Base-by-base conservation (phyloP, 768 basidiomycete genomes). In the Tylopilus plumbeoviolaceoides region DNA sequence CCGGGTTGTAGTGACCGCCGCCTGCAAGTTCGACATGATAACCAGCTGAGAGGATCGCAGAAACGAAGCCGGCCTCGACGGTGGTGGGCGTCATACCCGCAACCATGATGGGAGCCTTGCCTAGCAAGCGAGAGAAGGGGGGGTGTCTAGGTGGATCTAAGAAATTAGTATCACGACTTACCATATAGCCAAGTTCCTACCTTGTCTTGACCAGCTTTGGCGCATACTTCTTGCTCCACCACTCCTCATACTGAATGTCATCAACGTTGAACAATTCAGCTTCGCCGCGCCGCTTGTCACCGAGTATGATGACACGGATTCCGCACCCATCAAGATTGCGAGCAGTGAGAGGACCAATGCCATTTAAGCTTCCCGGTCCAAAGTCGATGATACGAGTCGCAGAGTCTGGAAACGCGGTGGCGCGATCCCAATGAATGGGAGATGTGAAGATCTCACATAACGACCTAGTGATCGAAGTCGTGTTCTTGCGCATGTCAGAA, bases 61-160 rank as follows among this genome's bases (percentile, higher is more conserved):
- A 85, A 63, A 98, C 95, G 69, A 98, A 95, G 17, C 94, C 94
- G 28, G 87, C 87, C 68, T 95, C 87, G 59, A 99, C 97, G 30
- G 97, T 99, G 1, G 88, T 88, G 0, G 97, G 97, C 0, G 97
- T 99, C 97, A 99, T 98, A 54, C 97, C 97, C 44, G 95, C 95
- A 36, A 99, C 94, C 97, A 98, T 98, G 72, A 98, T 88, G 31
- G 97, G 97, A 4, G 97, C 85, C 74, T 98, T 99, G 62, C 93
- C 92, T 39, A 99, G 72, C 41, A 99, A 81, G 54, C 97, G 90
- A 46, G 95, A 95, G 80, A 98, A 95, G 5, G 93, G 5, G 93
- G 89, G 0, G 95, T 98, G 70, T 99, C 94, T 62, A 99, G 79
- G 69, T 95, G 87, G 48, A 98, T 59, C 91, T 95, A 31, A 35